These are phyloP conservation scores for Schizonepeta tenuifolia DNA, from an alignment of 257 asterid genomes.

Conservation along the genomic window DNA sequence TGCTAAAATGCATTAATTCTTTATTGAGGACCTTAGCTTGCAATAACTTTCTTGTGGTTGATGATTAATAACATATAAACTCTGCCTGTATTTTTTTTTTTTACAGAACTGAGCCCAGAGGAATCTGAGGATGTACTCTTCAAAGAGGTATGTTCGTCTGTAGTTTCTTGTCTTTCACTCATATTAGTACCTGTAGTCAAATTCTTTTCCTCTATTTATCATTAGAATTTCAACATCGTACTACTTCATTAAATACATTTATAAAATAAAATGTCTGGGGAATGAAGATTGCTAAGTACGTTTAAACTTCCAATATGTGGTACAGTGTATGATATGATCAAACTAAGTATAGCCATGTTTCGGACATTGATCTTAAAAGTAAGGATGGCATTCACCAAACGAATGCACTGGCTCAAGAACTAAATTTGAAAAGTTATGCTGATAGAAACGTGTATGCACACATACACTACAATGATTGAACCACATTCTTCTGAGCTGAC, in stretches of 20 bases:
- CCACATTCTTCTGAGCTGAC: background rate
- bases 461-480: background rate
- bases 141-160: constrained; percentile 71
- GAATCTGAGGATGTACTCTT: constrained; percentile 97
- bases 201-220: background rate
- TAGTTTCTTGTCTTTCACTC: constrained; percentile 29
- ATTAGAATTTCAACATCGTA: background rate
- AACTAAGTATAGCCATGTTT: no score
- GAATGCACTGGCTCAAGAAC: background rate
- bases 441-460: background rate
- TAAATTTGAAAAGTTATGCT: background rate
- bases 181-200: background rate
- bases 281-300: background rate
- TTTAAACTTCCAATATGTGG: background rate
- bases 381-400: background rate
- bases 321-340: no score
- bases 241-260: background rate
- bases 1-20: background rate
- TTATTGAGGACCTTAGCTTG: background rate
- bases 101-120: constrained; percentile 89
- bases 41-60: constrained; percentile 15
- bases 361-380: background rate
- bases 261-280: background rate
- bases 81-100: constrained; percentile 24
- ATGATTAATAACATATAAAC: background rate